phyloP scores from a whole-genome alignment of 1,284 basidiomycete species.

The Puccinia triticina region DNA sequence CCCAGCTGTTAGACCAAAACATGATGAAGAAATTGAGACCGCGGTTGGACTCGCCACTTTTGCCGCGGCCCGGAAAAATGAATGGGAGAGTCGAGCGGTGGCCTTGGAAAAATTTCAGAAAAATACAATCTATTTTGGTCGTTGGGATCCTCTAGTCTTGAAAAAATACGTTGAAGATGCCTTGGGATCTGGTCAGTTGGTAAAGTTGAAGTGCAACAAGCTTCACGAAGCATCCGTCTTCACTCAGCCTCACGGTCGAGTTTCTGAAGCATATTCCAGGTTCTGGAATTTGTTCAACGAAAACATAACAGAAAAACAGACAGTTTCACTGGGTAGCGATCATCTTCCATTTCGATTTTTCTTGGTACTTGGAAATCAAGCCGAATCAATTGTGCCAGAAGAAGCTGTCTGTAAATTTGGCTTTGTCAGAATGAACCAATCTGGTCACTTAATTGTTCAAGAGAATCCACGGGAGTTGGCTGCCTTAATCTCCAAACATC shows the following conservation, averaged over 20 bases:
- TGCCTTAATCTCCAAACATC: not conserved
- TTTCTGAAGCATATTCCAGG: conserved; percentile 38
- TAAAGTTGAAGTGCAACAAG: conserved; percentile 56
- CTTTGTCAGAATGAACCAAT: not conserved
- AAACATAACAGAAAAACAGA: not conserved
- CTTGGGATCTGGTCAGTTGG: conserved; percentile 58
- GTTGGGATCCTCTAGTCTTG: conserved; percentile 74
- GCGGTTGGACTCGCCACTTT: conserved; percentile 54
- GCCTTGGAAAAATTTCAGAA: conserved; percentile 67
- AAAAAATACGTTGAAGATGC: conserved; percentile 71
- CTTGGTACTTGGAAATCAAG: conserved; percentile 51
- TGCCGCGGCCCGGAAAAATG: conserved; percentile 65
- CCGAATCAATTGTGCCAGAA: conserved; percentile 48
- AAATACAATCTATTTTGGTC: conserved; percentile 69
- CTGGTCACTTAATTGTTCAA: conserved; percentile 57
- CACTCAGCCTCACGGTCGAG: conserved; percentile 53
- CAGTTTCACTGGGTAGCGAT: not conserved
- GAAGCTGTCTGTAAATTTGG: not conserved
- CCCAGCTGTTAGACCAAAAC: conserved; percentile 68
- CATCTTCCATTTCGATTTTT: conserved; percentile 4
- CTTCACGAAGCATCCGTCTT: conserved; percentile 58
- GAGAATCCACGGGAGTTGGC: conserved; percentile 54
- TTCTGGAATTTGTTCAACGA: conserved; percentile 52
- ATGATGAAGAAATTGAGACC: conserved; percentile 52
- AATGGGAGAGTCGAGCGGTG: conserved; percentile 69